These are phyloP conservation scores for Coccomyxa sp. DNA, from an alignment of 139 green algal genomes.

Conservation along the genomic window DNA sequence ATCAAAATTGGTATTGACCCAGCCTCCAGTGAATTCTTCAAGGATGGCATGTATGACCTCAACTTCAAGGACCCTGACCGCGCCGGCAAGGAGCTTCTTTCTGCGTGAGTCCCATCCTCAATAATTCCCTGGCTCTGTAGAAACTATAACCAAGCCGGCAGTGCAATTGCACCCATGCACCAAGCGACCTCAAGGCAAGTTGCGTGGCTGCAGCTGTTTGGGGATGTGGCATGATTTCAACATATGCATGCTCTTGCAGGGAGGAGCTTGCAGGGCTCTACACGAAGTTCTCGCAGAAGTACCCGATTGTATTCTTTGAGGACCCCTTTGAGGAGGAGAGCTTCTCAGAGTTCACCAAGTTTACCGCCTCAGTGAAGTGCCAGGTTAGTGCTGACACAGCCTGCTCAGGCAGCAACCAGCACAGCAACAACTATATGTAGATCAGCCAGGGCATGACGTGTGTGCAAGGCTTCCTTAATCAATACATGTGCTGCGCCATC, in stretches of 20 bases:
- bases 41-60: slow-evolving; percentile 94
- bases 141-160: background rate
- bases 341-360: slow-evolving; percentile 71
- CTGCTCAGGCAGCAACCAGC: background rate
- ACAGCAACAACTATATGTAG: background rate
- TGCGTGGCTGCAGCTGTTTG: too few species aligned
- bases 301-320: slow-evolving; percentile 95
- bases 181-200: background rate
- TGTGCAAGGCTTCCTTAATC: background rate
- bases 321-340: slow-evolving; percentile 99
- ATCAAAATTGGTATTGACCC: slow-evolving; percentile 99
- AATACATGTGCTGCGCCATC: too few species aligned
- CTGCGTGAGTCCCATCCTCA: background rate
- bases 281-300: slow-evolving; percentile 80
- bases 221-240: background rate
- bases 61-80: slow-evolving; percentile 95
- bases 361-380: slow-evolving; percentile 72
- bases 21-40: slow-evolving; percentile 94
- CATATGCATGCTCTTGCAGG: background rate
- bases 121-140: background rate
- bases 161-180: background rate
- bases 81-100: background rate
- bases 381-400: slow-evolving; percentile 29
- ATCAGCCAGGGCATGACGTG: background rate
- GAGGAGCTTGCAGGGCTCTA: slow-evolving; percentile 88